Evolutionary conservation across 257 asterid species (phyloP).

Genomic region (Haberlea rhodopensis): DNA sequence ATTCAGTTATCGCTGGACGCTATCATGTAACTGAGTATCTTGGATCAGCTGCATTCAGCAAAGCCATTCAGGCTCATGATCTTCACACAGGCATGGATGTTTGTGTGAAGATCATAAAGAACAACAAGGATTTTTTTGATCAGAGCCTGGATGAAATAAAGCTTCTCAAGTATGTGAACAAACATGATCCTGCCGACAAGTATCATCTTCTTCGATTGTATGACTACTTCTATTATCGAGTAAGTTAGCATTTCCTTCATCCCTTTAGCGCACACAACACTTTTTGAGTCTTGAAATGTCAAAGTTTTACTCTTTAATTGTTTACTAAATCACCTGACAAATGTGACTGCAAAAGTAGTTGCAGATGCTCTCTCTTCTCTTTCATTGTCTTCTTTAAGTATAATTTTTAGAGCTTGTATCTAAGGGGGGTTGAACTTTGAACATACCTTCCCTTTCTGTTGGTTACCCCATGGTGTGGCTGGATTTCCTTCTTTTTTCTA

Average conservation of each 20-base stretch:
- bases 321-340: constrained; percentile 12
- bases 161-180: constrained; percentile 95
- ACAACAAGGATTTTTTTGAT: constrained; percentile 95
- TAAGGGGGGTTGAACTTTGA: too few relatives aligned
- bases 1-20: constrained; percentile 92
- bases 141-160: constrained; percentile 99
- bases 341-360: constrained; percentile 5
- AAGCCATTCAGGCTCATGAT: constrained; percentile 99
- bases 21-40: constrained; percentile 99
- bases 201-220: constrained; percentile 88
- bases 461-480: neutral
- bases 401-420: constrained; percentile 1
- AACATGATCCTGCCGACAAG: constrained; percentile 98
- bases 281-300: neutral
- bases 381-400: neutral
- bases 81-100: constrained; percentile 99
- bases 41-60: constrained; percentile 99
- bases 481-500: constrained; percentile 4
- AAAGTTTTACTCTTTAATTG: neutral
- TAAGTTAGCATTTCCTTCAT: constrained; percentile 43
- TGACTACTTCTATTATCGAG: constrained; percentile 92
- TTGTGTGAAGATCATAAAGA: constrained; percentile 93
- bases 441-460: constrained; percentile 11
- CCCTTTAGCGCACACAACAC: neutral
- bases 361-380: neutral